Conservation (phyloP, 176 grass and related monocot species). For the Zea luxurians region DNA sequence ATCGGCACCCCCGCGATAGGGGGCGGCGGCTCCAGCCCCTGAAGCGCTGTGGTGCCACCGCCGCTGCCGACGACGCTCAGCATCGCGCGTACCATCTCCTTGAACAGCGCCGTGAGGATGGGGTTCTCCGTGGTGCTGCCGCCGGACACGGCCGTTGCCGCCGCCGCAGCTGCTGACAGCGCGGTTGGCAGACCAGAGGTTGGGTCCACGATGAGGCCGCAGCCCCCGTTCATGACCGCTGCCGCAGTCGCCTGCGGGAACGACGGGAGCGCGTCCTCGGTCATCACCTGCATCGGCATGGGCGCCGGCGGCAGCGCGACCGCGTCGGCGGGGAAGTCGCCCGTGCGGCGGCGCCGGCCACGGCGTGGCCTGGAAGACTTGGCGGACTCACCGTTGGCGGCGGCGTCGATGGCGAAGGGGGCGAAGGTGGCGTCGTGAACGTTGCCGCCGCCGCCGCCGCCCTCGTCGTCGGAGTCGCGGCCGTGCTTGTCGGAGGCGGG, state of each 20-base stretch:
- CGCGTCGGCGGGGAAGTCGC: constrained; percentile 29
- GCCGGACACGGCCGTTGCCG: not conserved
- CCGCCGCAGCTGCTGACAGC: constrained; percentile 25
- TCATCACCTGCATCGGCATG: constrained; percentile 37
- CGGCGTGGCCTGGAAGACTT: constrained; percentile 52
- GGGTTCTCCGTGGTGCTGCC: constrained; percentile 40
- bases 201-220: constrained; percentile 16
- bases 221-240: constrained; percentile 24
- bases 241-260: constrained; percentile 18
- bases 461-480: constrained; percentile 48
- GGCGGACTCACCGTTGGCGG: constrained; percentile 30
- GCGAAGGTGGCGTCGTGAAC: not conserved
- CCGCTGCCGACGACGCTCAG: constrained; percentile 26
- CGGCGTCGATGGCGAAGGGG: not conserved
- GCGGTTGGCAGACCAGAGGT: not conserved
- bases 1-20: constrained; percentile 30
- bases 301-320: constrained; percentile 13
- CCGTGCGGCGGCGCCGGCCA: constrained; percentile 38
- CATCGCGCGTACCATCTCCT: constrained; percentile 67
- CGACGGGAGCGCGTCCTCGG: constrained; percentile 43
- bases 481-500: constrained; percentile 56
- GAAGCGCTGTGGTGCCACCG: constrained; percentile 20
- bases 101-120: constrained; percentile 66
- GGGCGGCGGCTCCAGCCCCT: constrained; percentile 38
- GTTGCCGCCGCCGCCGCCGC: not conserved